Base-by-base conservation (phyloP, 148 eudicot species). In the Polygonum aviculare region DNA sequence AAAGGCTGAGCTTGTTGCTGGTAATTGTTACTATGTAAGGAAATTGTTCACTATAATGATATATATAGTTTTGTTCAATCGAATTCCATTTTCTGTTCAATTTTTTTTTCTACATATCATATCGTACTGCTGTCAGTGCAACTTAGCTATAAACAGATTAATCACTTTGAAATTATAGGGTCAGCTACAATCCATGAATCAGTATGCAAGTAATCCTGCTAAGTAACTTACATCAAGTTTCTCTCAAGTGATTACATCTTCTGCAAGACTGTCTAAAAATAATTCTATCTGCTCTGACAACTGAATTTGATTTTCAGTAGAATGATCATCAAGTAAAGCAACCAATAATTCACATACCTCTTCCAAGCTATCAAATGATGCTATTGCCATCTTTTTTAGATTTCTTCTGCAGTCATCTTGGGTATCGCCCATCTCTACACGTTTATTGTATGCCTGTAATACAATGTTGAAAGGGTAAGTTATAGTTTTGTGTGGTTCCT, bases 201-300 rank as follows among this genome's bases (percentile, higher is more conserved):
- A 51, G 10, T 7, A 57, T 57, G 11, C 36, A 60, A 60, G 35
- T 26, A 31, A 35, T 67, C 5, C 72, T 67, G 72, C 72, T 67
- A 67, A 36, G 21, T 67, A 35, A 67, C 7, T 36, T 12, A 63
- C 70, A 33, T 63, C n/a, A 26, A 67, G 71, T 67, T 35, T 36
- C 41, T 67, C 15, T 67, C 33, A 67, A 67, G 72, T 67, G 44
- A 11, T 77, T 45, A 78, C 87, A 71, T 70, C 78, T 78, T 88
- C 85, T 84, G 80, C 76, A 38, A 82, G 48, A 63, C 84, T 78
- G 81, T 77, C 81, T 5, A 82, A 83, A 74, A 87, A 92, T 70
- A 85, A 73, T 19, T 92, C 97, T 77, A 87, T 87, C 85, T 94
- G 96, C 86, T 83, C 86, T 65, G 85, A 77, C 51, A 92, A 77